Evolutionary conservation across 202 grass and related monocot species (phyloP).

Genomic region (Schoenoplectus triqueter): DNA sequence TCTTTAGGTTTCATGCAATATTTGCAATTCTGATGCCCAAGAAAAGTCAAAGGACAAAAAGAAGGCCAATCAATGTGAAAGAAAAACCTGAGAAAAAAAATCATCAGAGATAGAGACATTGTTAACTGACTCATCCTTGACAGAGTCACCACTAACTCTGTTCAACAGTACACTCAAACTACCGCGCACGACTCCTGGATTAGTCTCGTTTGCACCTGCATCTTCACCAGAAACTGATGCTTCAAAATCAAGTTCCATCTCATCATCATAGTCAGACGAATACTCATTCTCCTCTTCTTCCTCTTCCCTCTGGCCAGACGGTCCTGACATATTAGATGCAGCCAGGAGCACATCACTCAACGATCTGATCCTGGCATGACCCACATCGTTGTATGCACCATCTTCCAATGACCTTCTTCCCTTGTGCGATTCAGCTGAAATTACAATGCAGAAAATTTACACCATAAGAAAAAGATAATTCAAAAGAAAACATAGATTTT

Average conservation of each 20-base stretch:
- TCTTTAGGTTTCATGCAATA: neutral
- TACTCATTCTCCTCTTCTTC: constrained; percentile 52
- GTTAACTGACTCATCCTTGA: constrained; percentile 50
- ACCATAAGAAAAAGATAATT: neutral
- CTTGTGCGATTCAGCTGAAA: constrained; percentile 83
- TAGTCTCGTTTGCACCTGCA: constrained; percentile 48
- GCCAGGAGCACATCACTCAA: constrained; percentile 75
- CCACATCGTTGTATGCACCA: constrained; percentile 47
- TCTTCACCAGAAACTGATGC: constrained; percentile 72
- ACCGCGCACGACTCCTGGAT: constrained; percentile 59
- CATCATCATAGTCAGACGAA: constrained; percentile 71
- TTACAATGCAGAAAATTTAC: neutral
- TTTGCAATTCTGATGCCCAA: neutral
- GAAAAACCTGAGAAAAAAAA: constrained; percentile 63
- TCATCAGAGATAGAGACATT: constrained; percentile 58
- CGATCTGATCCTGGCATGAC: constrained; percentile 63
- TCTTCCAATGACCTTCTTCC: constrained; percentile 60
- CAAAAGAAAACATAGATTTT: constrained; percentile 1
- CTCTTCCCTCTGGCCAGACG: constrained; percentile 54
- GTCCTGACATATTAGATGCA: constrained; percentile 59
- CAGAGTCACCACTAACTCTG: constrained; percentile 54
- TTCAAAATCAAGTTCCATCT: constrained; percentile 94
- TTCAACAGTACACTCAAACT: constrained; percentile 76
- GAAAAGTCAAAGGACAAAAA: constrained; percentile 5
- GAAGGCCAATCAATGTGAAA: neutral